These are phyloP conservation scores for Colletotrichum sp. DNA, from an alignment of 2,329 filamentous ascomycete species.

Conservation along the genomic window DNA sequence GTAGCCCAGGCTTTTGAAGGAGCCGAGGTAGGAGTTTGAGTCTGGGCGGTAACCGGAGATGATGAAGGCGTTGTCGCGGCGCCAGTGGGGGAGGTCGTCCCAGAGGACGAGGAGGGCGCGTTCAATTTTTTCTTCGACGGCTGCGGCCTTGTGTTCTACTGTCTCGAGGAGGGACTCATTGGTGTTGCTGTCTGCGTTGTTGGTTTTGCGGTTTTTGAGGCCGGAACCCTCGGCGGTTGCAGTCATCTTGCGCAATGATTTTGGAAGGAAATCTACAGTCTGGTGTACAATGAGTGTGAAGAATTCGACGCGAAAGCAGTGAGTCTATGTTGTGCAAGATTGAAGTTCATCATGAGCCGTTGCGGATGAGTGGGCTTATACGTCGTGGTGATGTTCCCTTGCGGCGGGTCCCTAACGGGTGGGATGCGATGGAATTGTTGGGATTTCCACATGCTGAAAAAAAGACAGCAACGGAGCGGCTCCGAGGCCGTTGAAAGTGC, in stretches of 20 bases:
- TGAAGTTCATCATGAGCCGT: background rate
- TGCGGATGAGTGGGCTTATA: background rate
- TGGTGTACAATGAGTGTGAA: background rate
- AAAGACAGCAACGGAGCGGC: background rate
- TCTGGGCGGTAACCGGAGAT: constrained; percentile 57
- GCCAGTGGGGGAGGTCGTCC: constrained; percentile 65
- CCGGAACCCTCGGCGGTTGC: background rate
- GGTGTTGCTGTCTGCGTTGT: background rate
- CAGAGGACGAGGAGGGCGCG: constrained; percentile 53
- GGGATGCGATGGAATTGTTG: background rate
- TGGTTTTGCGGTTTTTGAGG: background rate
- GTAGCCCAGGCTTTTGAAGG: constrained; percentile 53
- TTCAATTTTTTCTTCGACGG: constrained; percentile 44
- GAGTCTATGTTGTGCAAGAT: background rate
- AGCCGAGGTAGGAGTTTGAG: constrained; percentile 51
- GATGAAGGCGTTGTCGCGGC: constrained; percentile 65
- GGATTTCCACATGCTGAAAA: constrained; percentile 3
- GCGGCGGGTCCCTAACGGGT: background rate
- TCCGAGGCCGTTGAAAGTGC: background rate
- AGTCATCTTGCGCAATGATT: background rate
- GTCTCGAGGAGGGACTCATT: constrained; percentile 24
- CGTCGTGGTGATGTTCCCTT: background rate
- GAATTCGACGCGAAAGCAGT: background rate
- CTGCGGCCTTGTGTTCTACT: constrained; percentile 25
- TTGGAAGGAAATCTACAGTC: background rate